Evolutionary conservation across 1,139 yeast genomes (phyloP).

Genomic region (Candida tetrigidarum): DNA sequence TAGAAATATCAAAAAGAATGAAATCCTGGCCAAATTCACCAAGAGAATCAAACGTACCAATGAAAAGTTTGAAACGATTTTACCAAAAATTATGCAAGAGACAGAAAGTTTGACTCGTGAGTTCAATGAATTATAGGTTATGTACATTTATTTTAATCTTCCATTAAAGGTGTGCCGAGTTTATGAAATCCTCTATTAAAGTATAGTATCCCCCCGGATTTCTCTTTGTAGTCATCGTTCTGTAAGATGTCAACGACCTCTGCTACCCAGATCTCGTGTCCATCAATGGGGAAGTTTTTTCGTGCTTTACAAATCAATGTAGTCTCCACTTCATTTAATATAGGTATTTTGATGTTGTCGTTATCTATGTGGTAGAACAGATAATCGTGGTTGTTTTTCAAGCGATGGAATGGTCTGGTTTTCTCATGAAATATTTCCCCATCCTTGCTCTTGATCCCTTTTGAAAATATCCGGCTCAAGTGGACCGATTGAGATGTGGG

Average conservation of each 20-base stretch:
- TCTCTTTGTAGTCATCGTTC: slow-evolving; percentile 17
- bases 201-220: slow-evolving; percentile 66
- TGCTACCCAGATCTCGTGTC: slow-evolving; percentile 90
- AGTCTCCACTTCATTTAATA: slow-evolving; percentile 60
- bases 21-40: slow-evolving; percentile 30
- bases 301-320: slow-evolving; percentile 66
- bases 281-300: slow-evolving; percentile 62
- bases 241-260: slow-evolving; percentile 56
- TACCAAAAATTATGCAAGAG: slow-evolving; percentile 35
- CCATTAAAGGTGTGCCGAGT: slow-evolving; percentile 48
- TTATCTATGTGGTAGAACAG: slow-evolving; percentile 24
- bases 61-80: slow-evolving; percentile 43
- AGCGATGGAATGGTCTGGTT: slow-evolving; percentile 53
- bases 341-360: slow-evolving; percentile 52
- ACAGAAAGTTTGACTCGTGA: slow-evolving; percentile 20
- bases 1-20: slow-evolving; percentile 32
- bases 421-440: slow-evolving; percentile 49
- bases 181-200: slow-evolving; percentile 63
- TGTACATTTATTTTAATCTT: slow-evolving; percentile 11
- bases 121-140: slow-evolving; percentile 14
- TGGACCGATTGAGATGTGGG: slow-evolving; percentile 57
- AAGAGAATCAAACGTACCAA: slow-evolving; percentile 34
- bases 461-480: slow-evolving; percentile 63
- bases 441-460: slow-evolving; percentile 50
- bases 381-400: slow-evolving; percentile 18